Percentiles rank a stretch among this genome's conserved stretches.
Conservation (phyloP, 1,284 basidiomycete species). For the Hymenochaete sp. region DNA sequence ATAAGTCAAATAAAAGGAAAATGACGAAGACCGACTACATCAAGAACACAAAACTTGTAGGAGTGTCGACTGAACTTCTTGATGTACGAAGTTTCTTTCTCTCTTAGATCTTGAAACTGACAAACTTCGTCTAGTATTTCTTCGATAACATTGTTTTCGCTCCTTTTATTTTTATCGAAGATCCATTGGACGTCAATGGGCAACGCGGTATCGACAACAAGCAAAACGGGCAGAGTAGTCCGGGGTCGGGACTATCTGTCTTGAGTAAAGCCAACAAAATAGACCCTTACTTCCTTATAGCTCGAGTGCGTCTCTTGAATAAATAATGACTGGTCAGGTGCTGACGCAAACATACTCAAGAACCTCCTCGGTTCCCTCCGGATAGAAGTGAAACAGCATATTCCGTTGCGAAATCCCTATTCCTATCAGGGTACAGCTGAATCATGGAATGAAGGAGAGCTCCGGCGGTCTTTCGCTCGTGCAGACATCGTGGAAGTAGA, state of each 20-base stretch:
- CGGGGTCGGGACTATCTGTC: constrained; percentile 26
- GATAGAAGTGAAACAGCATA: constrained; percentile 57
- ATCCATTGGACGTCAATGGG: constrained; percentile 64
- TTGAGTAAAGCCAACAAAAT: constrained; percentile 60
- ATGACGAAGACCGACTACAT: constrained; percentile 94
- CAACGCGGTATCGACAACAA: constrained; percentile 42
- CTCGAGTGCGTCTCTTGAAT: constrained; percentile 38
- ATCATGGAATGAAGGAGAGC: constrained; percentile 59
- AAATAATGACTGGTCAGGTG: constrained; percentile 21
- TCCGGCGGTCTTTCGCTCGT: constrained; percentile 64
- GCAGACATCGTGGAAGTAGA: constrained; percentile 57
- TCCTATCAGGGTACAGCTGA: constrained; percentile 65
- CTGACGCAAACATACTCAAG: constrained; percentile 27
- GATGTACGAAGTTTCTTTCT: constrained; percentile 49
- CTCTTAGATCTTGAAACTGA: neutral
- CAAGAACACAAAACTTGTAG: constrained; percentile 85
- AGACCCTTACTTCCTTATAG: constrained; percentile 90
- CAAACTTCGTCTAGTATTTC: constrained; percentile 55
- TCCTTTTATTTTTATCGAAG: constrained; percentile 94
- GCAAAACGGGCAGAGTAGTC: constrained; percentile 19
- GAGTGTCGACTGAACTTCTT: constrained; percentile 74
- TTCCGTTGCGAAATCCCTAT: constrained; percentile 68
- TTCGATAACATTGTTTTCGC: constrained; percentile 95
- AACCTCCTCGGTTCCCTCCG: constrained; percentile 68
- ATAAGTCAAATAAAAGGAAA: constrained; percentile 94